Evolutionary conservation across 306 rosid species (phyloP), one percentile per base, ranked within the genome.

Genomic region (Vigna mungo): DNA sequence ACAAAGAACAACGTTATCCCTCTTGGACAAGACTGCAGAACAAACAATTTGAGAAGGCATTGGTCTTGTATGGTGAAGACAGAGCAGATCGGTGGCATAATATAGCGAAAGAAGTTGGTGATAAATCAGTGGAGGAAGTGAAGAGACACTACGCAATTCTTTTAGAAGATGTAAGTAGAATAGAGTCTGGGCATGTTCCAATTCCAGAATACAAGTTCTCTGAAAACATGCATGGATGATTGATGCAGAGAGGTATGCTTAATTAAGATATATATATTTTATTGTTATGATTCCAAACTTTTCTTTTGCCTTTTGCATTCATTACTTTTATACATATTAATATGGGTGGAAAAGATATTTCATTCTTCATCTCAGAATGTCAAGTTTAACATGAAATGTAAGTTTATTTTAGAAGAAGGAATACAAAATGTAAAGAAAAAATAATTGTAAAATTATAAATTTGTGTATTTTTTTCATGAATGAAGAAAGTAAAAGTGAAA

Each of bases 121-220:
- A 39, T 15, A 76, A 76, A 64, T 34, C 80, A 15, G 73, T 7
- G 4, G 73, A 64, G 5, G 73, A 76, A 64, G 73, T 76, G 18
- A 52, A 76, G 55, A 76, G 6, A 39, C 80, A 76, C 54, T 64
- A 64, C 16, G 65, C 36, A 64, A 76, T 76, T 11, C 80, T 76
- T 21, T 23, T 76, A 2, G 65, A 76, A 64, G 80, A 76, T 23
- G 7, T 76, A 37, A 3, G 3, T 14, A 39, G 18, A 15, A 76
- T 76, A 64, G 80, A 76, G 7, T 7, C 52, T 0, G 80, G 80
- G 14, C 54, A 0, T 14, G n/a, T 76, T 65, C 80, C 66, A 16
- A 52, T 76, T 48, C 80, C 74, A 1, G 46, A 39, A 4, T 76
- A 76, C n/a, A 16, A 51, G 27, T 32, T 43, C 17, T 36, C 15